Evolutionary conservation across 2,329 filamentous ascomycete genomes (phyloP), one percentile per base, ranked within the genome.

Genomic region (Pseudogymnoascus sp.): DNA sequence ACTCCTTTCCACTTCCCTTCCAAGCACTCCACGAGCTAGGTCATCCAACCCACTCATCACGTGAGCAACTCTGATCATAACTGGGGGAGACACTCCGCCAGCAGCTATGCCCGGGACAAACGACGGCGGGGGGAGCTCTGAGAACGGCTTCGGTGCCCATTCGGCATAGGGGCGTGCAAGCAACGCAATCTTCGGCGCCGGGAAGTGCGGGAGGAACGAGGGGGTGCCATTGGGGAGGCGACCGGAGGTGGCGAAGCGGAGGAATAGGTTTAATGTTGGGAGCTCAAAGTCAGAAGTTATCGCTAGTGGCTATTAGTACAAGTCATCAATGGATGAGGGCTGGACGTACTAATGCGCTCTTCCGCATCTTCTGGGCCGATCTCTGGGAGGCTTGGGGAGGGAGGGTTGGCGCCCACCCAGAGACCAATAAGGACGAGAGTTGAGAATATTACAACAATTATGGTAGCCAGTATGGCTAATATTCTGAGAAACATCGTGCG

Each of bases 91-190:
- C 14, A 43, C 58, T 11, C 60, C 57, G 5, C 54, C 34, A 7
- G 30, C 16, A 12, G 63, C 63, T 47, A 66, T 57, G 6, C 58
- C 58, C 14, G 41, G 38, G 16, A 41, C 37, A 16, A 43, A 3
- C 8, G 47, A 38, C 1, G 61, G 64, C 14, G 28, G 30, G n/a
- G 66, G 66, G 7, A 67, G 16, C 11, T 64, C 62, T 7, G 35
- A 60, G 9, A 59, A 67, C 6, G 66, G 66, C n/a, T 60, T 50
- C 16, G 66, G 65, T 22, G 66, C 66, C 66, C 66, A 66, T 5
- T 67, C 65, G 1, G 50, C 54, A 37, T 67, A 67, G 38, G 61
- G 59, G n/a, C 61, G 35, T 3, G 14, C 22, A 22, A 66, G 61
- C 12, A 38, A 18, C 9, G 39, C 11, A 41, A 67, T 61, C 34